These are phyloP conservation scores for Akanthomyces muscarius DNA, from an alignment of 2,329 filamentous ascomycete genomes.

Conservation along the genomic window DNA sequence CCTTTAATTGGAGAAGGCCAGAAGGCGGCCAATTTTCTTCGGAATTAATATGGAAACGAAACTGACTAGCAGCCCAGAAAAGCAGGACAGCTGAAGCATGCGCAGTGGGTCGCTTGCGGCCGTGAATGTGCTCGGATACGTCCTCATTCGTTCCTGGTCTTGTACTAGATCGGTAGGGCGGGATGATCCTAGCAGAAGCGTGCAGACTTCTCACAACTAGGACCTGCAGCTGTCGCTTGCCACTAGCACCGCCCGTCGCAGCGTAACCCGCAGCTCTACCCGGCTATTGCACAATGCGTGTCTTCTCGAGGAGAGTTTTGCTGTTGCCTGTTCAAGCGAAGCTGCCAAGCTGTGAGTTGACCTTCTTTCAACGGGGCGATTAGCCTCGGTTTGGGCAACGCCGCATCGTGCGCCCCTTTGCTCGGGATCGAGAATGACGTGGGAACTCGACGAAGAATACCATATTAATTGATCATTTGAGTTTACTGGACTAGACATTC, in stretches of 20 bases:
- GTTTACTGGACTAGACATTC: too few species aligned
- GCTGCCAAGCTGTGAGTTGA: not conserved
- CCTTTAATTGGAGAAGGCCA: conserved; percentile 1
- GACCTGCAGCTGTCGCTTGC: not conserved
- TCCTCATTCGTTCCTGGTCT: not conserved
- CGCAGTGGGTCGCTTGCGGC: not conserved
- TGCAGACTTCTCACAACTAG: not conserved
- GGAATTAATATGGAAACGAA: conserved; percentile 5
- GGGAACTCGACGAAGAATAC: too few species aligned
- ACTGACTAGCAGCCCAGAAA: not conserved
- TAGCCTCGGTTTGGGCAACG: not conserved
- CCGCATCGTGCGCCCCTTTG: not conserved
- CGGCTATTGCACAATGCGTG: not conserved
- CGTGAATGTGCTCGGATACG: not conserved
- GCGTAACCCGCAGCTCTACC: not conserved
- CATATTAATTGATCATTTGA: too few species aligned
- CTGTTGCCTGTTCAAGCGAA: not conserved
- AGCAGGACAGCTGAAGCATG: not conserved
- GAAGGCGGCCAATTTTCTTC: not conserved
- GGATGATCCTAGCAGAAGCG: not conserved
- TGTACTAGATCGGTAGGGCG: not conserved
- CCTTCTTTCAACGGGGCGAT: not conserved
- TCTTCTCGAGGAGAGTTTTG: not conserved
- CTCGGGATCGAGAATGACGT: too few species aligned
- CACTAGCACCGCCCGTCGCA: not conserved